phyloP scores from a whole-genome alignment of 495 filamentous ascomycete species.

The Neurospora africana region DNA sequence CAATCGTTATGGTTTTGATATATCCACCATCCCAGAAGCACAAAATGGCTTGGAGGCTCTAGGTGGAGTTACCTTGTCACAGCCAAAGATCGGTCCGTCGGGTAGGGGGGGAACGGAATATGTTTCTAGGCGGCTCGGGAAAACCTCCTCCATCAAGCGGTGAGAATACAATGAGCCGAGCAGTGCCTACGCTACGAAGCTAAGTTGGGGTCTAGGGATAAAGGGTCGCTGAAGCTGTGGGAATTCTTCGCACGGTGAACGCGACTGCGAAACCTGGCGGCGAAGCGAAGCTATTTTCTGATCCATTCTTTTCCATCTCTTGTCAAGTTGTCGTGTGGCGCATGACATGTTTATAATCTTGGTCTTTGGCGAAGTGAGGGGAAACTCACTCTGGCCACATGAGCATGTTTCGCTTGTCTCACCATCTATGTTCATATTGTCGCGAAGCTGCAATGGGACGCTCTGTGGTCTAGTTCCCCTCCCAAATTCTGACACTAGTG shows the following conservation, averaged over 20 bases:
- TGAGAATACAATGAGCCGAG: background rate
- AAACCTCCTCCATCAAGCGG: background rate
- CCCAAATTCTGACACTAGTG: background rate
- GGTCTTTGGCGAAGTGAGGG: background rate
- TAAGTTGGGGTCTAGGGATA: background rate
- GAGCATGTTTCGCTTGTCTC: background rate
- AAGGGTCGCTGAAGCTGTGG: background rate
- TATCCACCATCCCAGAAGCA: background rate
- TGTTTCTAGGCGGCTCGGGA: background rate
- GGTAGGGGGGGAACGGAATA: background rate
- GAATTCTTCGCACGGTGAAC: background rate
- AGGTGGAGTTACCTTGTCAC: background rate
- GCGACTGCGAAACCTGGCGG: background rate
- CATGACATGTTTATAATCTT: background rate
- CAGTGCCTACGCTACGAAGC: background rate
- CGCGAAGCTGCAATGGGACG: background rate
- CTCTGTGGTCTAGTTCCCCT: background rate
- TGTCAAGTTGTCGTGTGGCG: background rate
- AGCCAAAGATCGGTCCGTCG: background rate
- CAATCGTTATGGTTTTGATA: background rate
- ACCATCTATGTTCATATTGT: background rate
- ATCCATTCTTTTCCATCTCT: background rate
- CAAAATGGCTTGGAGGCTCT: background rate
- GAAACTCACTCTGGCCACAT: background rate
- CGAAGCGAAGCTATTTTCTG: background rate